Evolutionary conservation across 768 basidiomycete genomes (phyloP).

Genomic region (Xanthoconium stramineum): DNA sequence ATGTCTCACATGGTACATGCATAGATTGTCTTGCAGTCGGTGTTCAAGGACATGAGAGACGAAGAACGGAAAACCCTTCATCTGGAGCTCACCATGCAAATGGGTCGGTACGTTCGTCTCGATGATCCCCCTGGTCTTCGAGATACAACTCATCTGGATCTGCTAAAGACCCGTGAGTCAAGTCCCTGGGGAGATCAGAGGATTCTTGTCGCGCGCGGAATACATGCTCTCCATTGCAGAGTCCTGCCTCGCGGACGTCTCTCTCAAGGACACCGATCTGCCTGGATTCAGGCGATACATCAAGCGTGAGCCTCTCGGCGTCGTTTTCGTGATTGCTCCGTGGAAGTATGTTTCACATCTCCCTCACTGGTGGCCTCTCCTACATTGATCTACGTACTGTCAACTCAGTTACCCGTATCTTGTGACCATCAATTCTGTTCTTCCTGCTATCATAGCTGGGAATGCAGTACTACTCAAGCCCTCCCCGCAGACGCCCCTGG

Average conservation of each 20-base stretch:
- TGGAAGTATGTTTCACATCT: slow-evolving; percentile 69
- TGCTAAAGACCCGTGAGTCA: slow-evolving; percentile 71
- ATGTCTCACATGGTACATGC: not conserved
- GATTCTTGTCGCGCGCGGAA: slow-evolving; percentile 75
- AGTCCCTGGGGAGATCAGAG: slow-evolving; percentile 72
- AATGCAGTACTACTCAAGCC: slow-evolving; percentile 93
- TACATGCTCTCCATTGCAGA: slow-evolving; percentile 86
- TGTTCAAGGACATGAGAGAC: slow-evolving; percentile 41
- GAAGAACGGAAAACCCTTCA: slow-evolving; percentile 53
- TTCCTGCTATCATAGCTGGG: slow-evolving; percentile 88
- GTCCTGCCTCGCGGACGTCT: slow-evolving; percentile 67
- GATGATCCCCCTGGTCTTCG: not conserved
- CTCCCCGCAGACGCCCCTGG: slow-evolving; percentile 91
- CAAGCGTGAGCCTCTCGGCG: slow-evolving; percentile 78
- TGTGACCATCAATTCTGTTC: slow-evolving; percentile 83
- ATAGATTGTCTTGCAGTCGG: slow-evolving; percentile 34
- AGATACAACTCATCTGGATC: not conserved
- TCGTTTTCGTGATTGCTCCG: slow-evolving; percentile 83
- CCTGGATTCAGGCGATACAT: slow-evolving; percentile 85
- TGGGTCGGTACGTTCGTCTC: slow-evolving; percentile 72
- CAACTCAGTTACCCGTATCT: slow-evolving; percentile 78
- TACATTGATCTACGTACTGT: not conserved
- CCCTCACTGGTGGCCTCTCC: too few relatives aligned
- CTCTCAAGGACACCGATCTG: slow-evolving; percentile 71
- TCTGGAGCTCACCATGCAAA: slow-evolving; percentile 78